phyloP scores from a whole-genome alignment of 306 rosid genomes.

The Mimosa pudica region DNA sequence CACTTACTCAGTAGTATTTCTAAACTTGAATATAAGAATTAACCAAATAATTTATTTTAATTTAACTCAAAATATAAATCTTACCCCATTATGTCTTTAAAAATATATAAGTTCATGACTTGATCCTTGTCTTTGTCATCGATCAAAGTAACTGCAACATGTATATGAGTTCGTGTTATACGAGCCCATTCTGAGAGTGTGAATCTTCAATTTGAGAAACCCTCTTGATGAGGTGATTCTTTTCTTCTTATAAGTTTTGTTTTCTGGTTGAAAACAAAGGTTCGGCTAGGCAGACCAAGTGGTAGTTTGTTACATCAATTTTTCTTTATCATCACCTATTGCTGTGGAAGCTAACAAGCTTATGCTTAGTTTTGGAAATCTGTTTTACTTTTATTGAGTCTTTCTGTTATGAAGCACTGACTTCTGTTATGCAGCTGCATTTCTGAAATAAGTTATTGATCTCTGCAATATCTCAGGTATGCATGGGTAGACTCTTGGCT shows the following conservation, averaged over 20 bases:
- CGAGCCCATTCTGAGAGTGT: slow-evolving; percentile 97
- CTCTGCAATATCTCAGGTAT: not conserved
- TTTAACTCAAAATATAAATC: too few species aligned
- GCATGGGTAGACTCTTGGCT: not conserved
- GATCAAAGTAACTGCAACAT: slow-evolving; percentile 81
- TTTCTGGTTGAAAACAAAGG: not conserved
- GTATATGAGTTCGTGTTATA: slow-evolving; percentile 94
- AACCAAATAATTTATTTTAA: too few species aligned
- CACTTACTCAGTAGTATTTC: too few species aligned
- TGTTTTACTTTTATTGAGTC: not conserved
- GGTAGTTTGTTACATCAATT: not conserved
- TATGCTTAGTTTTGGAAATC: not conserved
- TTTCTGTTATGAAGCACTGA: not conserved
- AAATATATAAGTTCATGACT: too few species aligned
- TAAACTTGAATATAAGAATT: too few species aligned
- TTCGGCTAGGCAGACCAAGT: not conserved
- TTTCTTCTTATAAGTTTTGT: not conserved
- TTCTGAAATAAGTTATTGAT: not conserved
- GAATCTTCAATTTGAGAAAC: slow-evolving; percentile 87
- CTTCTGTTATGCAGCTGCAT: not conserved
- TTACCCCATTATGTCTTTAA: too few species aligned
- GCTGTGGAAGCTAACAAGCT: slow-evolving; percentile 1
- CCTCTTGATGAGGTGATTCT: slow-evolving; percentile 84
- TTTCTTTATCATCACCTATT: not conserved
- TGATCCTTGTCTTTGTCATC: too few species aligned